A percentile compares a stretch with the other conserved stretches of the same genome.
Conservation (phyloP, 805 yeast species). For the Metschnikowia lochheadii region DNA sequence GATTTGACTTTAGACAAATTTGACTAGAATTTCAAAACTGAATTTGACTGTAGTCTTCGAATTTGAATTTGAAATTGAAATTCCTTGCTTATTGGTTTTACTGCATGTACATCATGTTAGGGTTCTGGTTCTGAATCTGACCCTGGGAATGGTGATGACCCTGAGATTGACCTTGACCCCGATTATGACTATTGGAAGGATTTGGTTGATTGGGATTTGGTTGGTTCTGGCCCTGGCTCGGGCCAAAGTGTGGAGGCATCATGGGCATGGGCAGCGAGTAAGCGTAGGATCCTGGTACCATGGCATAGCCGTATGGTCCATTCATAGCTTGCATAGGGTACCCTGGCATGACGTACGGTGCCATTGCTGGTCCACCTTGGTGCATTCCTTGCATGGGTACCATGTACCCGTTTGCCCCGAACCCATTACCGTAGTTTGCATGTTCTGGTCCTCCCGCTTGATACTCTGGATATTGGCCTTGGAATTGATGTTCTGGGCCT, state of each 20-base stretch:
- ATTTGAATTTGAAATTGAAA: too few species aligned
- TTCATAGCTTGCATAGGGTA: conserved; percentile 1
- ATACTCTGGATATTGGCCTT: not conserved
- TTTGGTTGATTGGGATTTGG: too few species aligned
- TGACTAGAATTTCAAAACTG: too few species aligned
- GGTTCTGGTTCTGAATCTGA: not conserved
- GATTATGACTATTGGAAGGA: too few species aligned
- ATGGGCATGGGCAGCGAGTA: conserved; percentile 1
- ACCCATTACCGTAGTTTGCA: not conserved
- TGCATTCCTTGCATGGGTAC: not conserved
- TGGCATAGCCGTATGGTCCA: not conserved
- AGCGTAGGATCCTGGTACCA: not conserved
- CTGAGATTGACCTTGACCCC: too few species aligned
- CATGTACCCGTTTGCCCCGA: not conserved
- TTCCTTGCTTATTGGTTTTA: not conserved
- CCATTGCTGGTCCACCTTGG: not conserved
- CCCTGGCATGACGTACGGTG: not conserved
- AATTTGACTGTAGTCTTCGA: too few species aligned
- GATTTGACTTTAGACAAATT: too few species aligned
- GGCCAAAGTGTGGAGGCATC: not conserved
- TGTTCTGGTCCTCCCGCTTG: not conserved
- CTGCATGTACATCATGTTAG: conserved; percentile 1
- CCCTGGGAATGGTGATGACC: too few species aligned
- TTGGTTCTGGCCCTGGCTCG: too few species aligned
- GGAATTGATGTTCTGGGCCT: too few species aligned